A percentile compares a stretch with the other conserved stretches of the same genome.
phyloP scores from a whole-genome alignment of 2,329 filamentous ascomycete genomes.

The Plenodomus lindquistii region DNA sequence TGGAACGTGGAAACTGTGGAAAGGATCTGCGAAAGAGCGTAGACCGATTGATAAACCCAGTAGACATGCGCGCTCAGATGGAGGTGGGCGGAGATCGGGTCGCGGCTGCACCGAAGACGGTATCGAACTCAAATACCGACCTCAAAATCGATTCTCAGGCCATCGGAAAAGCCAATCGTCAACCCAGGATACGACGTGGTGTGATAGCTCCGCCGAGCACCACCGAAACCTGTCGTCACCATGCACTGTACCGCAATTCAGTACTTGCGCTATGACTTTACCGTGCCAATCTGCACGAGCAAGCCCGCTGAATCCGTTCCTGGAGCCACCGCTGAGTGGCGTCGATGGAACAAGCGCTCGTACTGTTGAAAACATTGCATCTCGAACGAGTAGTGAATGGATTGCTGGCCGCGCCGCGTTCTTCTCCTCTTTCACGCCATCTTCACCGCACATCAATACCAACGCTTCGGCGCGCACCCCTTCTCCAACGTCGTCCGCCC shows the following conservation, averaged over 20 bases:
- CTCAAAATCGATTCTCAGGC: neutral
- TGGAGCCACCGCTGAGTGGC: conserved; percentile 1
- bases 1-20: conserved; percentile 2
- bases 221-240: neutral
- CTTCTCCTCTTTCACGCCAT: conserved; percentile 3
- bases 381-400: conserved; percentile 12
- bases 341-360: neutral
- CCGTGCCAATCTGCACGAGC: neutral
- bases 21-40: neutral
- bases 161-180: neutral
- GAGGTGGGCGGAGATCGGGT: neutral
- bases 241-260: neutral
- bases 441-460: neutral
- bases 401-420: conserved; percentile 10
- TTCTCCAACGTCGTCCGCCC: too few relatives aligned
- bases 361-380: neutral
- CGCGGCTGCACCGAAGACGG: neutral
- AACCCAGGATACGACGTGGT: too few relatives aligned
- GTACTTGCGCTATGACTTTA: neutral
- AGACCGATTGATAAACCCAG: conserved; percentile 19
- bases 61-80: conserved; percentile 6
- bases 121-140: neutral
- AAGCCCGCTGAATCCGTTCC: conserved; percentile 6
- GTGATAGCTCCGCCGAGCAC: neutral
- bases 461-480: too few relatives aligned